Conservation (phyloP, 352 stramenopile species). For the Phytophthora aleatoria region DNA sequence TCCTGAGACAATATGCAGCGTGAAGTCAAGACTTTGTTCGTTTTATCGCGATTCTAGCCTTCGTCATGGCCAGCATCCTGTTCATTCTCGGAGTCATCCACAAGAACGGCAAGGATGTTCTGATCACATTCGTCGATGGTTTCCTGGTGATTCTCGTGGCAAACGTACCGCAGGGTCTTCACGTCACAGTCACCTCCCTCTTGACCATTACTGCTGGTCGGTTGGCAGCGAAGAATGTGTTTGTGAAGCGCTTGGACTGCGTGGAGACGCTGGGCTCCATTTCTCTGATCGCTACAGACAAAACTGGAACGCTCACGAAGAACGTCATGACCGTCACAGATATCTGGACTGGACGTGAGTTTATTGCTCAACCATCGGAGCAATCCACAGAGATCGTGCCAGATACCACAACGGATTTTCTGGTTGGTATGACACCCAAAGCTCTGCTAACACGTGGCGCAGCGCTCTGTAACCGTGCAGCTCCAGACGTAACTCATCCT, state of each 20-base stretch:
- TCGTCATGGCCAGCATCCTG: slow-evolving; percentile 37
- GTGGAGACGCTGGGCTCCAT: slow-evolving; percentile 92
- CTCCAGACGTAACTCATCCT: slow-evolving; percentile 13
- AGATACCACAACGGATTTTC: slow-evolving; percentile 42
- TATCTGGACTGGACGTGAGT: slow-evolving; percentile 42
- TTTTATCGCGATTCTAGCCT: slow-evolving; percentile 46
- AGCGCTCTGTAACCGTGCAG: slow-evolving; percentile 47
- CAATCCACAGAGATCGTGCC: slow-evolving; percentile 39
- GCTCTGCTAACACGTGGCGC: slow-evolving; percentile 41
- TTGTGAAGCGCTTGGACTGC: slow-evolving; percentile 88
- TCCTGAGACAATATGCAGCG: slow-evolving; percentile 50
- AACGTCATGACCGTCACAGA: slow-evolving; percentile 67
- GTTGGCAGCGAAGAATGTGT: slow-evolving; percentile 82
- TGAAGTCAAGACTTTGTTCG: slow-evolving; percentile 48
- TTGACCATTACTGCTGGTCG: slow-evolving; percentile 88
- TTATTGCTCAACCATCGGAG: slow-evolving; percentile 32
- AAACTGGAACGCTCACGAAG: slow-evolving; percentile 92
- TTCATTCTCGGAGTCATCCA: slow-evolving; percentile 43
- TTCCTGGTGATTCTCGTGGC: slow-evolving; percentile 63
- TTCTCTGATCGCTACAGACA: slow-evolving; percentile 92
- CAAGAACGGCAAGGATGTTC: slow-evolving; percentile 40
- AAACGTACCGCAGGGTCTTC: slow-evolving; percentile 88
- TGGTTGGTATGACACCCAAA: slow-evolving; percentile 28
- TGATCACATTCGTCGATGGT: slow-evolving; percentile 50
- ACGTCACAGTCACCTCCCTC: slow-evolving; percentile 88